Conservation (phyloP, 75 land plant species). For the Pseudotsuga menziesii region DNA sequence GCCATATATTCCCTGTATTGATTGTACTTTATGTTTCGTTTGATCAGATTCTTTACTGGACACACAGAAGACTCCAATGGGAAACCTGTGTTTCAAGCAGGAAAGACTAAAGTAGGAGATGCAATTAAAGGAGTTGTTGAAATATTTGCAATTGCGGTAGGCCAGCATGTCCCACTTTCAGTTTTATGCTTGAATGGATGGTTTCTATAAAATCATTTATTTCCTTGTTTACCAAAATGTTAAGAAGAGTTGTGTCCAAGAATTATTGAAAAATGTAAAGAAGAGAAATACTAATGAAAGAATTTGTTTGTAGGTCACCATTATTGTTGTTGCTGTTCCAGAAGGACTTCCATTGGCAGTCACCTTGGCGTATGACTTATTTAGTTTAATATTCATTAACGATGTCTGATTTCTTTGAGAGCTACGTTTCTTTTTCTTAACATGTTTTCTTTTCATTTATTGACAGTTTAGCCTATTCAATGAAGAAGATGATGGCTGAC, state of each 20-base stretch:
- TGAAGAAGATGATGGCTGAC: constrained; percentile 63
- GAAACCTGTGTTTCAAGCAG: constrained; percentile 21
- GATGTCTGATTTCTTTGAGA: too few relatives aligned
- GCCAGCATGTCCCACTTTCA: constrained; percentile 9
- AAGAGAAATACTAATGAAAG: neutral
- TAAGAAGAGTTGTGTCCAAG: neutral
- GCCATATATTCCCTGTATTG: neutral
- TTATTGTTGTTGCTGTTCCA: constrained; percentile 89
- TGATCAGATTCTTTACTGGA: constrained; percentile 54
- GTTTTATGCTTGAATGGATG: neutral
- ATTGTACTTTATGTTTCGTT: neutral
- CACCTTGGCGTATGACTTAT: constrained; percentile 64
- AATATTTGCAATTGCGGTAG: constrained; percentile 72
- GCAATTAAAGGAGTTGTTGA: constrained; percentile 39
- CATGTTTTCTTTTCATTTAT: neutral
- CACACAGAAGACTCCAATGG: constrained; percentile 33
- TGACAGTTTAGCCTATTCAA: constrained; percentile 58
- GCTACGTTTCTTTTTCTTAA: neutral
- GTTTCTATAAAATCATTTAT: neutral
- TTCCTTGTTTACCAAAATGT: neutral
- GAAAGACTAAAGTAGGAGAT: constrained; percentile 29
- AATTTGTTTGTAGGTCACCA: constrained; percentile 53
- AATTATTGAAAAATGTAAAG: neutral
- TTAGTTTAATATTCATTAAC: too few relatives aligned
- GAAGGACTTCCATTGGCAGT: constrained; percentile 93